Base-by-base conservation (phyloP, 1,139 yeast species). In the Spencermartinsiella ligniputridi region DNA sequence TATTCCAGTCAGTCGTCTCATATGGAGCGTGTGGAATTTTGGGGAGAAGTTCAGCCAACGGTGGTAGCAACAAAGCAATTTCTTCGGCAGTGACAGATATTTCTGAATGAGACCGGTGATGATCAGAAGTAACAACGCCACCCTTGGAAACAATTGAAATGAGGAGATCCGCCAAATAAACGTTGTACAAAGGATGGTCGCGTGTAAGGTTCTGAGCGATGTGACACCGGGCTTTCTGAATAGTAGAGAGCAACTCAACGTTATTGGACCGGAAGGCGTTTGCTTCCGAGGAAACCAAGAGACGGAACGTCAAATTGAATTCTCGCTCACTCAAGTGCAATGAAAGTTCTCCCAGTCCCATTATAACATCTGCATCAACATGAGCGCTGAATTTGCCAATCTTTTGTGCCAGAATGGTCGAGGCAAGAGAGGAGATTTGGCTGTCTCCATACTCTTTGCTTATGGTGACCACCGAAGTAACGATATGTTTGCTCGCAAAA, bases 341-440 rank as follows among this genome's bases (percentile, higher is more conserved):
- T 3, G 83, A 81, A 56, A 83, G 73, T 15, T 72, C 71, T 2
- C 78, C 74, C 47, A 82, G 69, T 0, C 87, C 88, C 40, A 71
- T 70, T 38, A 83, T 66, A n/a, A 67, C 63, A 39, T 64, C 65
- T 9, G 51, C 53, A 42, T 72, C 75, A 33, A 72, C 56, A 6
- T 57, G 61, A 30, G 60, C 53, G 2, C 73, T 67, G 5, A 69
- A 68, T 27, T 70, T 72, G 41, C 71, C 71, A n/a, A 81, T 71
- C 58, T 92, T 92, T 64, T 92, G 97, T 15, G 87, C 78, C 46
- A 92, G 71, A 37, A 92, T 82, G 0, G 96, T 84, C 5, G 87
- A 81, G 0, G 95, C 83, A 52, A 92, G 72, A 1, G 87, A 81
- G n/a, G 86, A 79, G 30, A 90, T 84, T 20, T 86, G 76, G 48